Conservation (phyloP, 139 green algal genomes). For the Spirogloea muscicola region DNA sequence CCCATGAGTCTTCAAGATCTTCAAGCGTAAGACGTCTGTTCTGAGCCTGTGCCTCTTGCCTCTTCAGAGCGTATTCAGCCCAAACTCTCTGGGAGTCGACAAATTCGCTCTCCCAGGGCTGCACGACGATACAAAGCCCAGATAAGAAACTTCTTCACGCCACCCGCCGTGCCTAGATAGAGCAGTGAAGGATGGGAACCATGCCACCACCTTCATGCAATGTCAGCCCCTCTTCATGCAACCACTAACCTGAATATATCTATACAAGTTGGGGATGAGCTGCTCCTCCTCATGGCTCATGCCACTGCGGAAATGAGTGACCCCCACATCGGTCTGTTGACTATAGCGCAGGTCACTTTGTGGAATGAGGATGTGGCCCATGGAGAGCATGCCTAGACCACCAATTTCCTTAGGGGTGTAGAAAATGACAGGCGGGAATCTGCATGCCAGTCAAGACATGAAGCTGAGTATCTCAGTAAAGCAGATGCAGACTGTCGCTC, state of each 20-base stretch:
- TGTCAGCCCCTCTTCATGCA: too few species aligned
- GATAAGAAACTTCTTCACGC: too few species aligned
- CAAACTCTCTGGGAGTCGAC: slow-evolving; percentile 96
- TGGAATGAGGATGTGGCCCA: slow-evolving; percentile 99
- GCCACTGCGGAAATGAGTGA: slow-evolving; percentile 96
- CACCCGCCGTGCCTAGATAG: too few species aligned
- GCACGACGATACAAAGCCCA: too few species aligned
- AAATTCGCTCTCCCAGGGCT: slow-evolving; percentile 98
- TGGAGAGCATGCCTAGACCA: slow-evolving; percentile 97
- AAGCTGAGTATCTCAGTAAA: too few species aligned
- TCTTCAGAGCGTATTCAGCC: slow-evolving; percentile 99
- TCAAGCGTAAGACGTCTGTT: slow-evolving; percentile 59
- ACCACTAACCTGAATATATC: slow-evolving; percentile 40
- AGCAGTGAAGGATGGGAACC: too few species aligned
- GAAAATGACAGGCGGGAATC: slow-evolving; percentile 93
- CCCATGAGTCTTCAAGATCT: slow-evolving; percentile 84
- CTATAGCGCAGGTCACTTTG: slow-evolving; percentile 89
- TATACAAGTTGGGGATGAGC: slow-evolving; percentile 98
- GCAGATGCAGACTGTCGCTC: too few species aligned
- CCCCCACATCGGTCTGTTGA: slow-evolving; percentile 85
- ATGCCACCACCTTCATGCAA: too few species aligned
- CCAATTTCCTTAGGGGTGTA: slow-evolving; percentile 99
- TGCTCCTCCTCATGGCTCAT: slow-evolving; percentile 99
- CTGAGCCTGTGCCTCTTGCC: slow-evolving; percentile 74
- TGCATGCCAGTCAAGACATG: too few species aligned